Conservation (phyloP, 169 alveolate species). For the Eimeria tenella region DNA sequence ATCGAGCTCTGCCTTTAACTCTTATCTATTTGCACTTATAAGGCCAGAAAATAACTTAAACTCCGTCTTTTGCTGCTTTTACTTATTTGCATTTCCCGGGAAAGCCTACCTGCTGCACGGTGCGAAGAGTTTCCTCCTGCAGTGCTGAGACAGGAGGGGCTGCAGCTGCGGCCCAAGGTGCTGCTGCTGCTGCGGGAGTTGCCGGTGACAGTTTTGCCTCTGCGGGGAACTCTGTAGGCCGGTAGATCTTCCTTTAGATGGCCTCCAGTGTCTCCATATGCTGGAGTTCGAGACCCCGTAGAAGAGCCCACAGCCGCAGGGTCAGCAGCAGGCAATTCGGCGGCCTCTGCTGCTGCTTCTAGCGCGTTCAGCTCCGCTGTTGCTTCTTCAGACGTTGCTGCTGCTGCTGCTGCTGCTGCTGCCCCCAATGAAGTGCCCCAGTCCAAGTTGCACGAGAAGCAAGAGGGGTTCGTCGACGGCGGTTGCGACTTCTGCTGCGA, state of each 20-base stretch:
- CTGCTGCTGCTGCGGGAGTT: conserved; percentile 31
- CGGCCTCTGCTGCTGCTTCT: not conserved
- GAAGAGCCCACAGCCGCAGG: not conserved
- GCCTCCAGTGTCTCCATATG: not conserved
- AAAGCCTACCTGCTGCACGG: not conserved
- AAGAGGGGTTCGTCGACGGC: not conserved
- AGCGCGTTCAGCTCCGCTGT: no score
- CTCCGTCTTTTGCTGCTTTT: no score
- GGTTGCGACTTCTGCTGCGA: conserved; percentile 36
- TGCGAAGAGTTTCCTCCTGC: not conserved
- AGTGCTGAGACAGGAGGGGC: not conserved
- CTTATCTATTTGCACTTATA: no score
- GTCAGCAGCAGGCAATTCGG: not conserved
- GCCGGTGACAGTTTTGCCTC: not conserved
- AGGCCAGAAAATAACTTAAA: no score
- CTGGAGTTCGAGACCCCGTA: not conserved
- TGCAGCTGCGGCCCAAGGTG: not conserved
- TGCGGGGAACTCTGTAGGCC: not conserved
- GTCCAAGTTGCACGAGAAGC: conserved; percentile 5
- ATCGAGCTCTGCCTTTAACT: no score
- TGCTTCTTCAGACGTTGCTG: conserved; percentile 29
- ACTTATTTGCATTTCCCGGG: no score
- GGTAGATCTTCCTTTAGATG: not conserved
- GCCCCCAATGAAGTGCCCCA: conserved; percentile 48
- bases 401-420: conserved; percentile 65